Base-by-base conservation (phyloP, 1,284 basidiomycete genomes). In the Trametes polyzona region DNA sequence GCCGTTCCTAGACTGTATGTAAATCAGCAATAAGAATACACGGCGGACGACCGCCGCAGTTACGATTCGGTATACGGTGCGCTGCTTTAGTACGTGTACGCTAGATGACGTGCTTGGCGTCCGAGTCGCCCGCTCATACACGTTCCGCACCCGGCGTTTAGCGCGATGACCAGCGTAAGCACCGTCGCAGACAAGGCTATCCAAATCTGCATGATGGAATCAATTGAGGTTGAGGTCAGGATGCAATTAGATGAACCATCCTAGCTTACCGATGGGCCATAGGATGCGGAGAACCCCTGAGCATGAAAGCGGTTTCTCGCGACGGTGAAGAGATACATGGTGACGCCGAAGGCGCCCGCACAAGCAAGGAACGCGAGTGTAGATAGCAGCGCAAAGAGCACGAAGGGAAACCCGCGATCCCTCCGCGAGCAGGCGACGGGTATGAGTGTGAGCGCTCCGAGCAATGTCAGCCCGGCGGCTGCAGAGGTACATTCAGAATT, bases 91-190 rank as follows among this genome's bases (percentile, higher is more conserved):
- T 63, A 65, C 5, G 61, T 65, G 42, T 63, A 66, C 9, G 37
- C 46, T 12, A 58, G 27, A 17, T 62, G 58, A 36, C 58, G 62
- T 3, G 59, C 44, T 33, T 65, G 58, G 27, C 65, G 59, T 21
- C 65, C 65, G 52, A 64, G 61, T n/a, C 67, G 65, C 10, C 71
- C 69, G 55, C 68, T 62, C 48, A 63, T 59, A 47, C 68, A 66
- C 10, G 66, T 67, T 10, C 67, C 69, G 46, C 72, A 73, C 4
- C 71, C 69, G 8, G 71, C 62, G 36, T 69, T 67, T 35, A 71
- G 39, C 21, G 67, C 61, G 23, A 70, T 57, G 14, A 67, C 32
- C 6, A 69, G 33, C 16, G 69, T 63, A 0, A 67, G 33, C 24
- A 62, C 65, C 1, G 62, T 65, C 12, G 71, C 71, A 9, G 57